Evolutionary conservation across 345 rosid species (phyloP).

Genomic region (Gossypium bickii): DNA sequence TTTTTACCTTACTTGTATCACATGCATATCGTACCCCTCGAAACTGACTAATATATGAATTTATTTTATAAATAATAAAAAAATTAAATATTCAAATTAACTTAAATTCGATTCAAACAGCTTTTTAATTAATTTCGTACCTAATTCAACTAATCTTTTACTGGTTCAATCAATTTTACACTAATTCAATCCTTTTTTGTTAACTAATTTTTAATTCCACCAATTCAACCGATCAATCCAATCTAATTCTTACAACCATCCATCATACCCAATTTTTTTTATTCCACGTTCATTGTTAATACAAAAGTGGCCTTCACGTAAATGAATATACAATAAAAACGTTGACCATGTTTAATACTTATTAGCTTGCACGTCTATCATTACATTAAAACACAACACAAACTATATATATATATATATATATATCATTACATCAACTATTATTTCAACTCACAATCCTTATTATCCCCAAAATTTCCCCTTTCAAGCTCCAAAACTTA

Average conservation of each 20-base stretch:
- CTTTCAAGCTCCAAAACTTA: slow-evolving; percentile 13
- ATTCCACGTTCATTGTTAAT: background rate
- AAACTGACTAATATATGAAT: no score
- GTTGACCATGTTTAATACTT: slow-evolving; percentile 23
- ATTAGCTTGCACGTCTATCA: slow-evolving; percentile 35
- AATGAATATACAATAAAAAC: background rate
- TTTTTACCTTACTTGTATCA: no score
- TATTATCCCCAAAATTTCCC: background rate
- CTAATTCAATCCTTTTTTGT: no score
- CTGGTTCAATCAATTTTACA: no score
- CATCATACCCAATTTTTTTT: background rate
- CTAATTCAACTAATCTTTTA: no score
- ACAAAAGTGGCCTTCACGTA: slow-evolving; percentile 32
- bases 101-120: no score
- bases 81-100: no score
- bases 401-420: slow-evolving; percentile 23
- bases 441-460: background rate
- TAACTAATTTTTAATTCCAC: no score
- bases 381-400: slow-evolving; percentile 13
- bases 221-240: rapidly evolving
- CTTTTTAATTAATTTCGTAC: no score
- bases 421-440: background rate
- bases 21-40: no score
- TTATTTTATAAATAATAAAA: no score
- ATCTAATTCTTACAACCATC: no score